Conservation (phyloP, 2,329 filamentous ascomycete species). For the Xylaria polymorpha region DNA sequence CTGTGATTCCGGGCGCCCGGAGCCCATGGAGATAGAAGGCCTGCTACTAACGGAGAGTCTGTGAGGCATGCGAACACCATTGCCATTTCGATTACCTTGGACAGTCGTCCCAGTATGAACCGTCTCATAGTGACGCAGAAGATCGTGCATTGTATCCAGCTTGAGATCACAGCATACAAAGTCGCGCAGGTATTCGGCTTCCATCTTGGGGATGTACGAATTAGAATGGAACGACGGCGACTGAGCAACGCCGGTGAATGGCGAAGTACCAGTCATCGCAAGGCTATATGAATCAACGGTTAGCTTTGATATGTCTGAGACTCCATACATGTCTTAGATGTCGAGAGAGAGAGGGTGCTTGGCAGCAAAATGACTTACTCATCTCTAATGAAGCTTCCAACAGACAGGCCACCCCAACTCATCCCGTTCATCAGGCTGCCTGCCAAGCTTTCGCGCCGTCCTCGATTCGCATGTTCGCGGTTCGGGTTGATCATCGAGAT, state of each 20-base stretch:
- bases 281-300: slow-evolving; percentile 69
- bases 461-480: slow-evolving; percentile 67
- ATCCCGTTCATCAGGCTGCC: slow-evolving; percentile 81
- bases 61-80: slow-evolving; percentile 47
- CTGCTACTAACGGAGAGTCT: slow-evolving; percentile 49
- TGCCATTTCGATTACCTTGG: slow-evolving; percentile 47
- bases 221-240: slow-evolving; percentile 98
- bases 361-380: slow-evolving; percentile 76
- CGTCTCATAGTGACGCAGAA: slow-evolving; percentile 97
- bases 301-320: slow-evolving; percentile 40
- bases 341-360: neutral
- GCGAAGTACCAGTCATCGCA: slow-evolving; percentile 96
- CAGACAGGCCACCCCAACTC: slow-evolving; percentile 96
- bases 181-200: slow-evolving; percentile 97
- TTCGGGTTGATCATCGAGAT: slow-evolving; percentile 75
- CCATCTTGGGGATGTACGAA: slow-evolving; percentile 94
- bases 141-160: slow-evolving; percentile 90
- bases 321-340: slow-evolving; percentile 32
- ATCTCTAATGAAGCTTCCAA: slow-evolving; percentile 96
- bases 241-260: slow-evolving; percentile 79
- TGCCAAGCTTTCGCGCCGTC: slow-evolving; percentile 70
- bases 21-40: slow-evolving; percentile 45
- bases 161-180: slow-evolving; percentile 94
- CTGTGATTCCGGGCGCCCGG: slow-evolving; percentile 47
- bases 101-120: slow-evolving; percentile 79